These are phyloP conservation scores for Aspergillus ibericus DNA, from an alignment of 2,329 filamentous ascomycete genomes.

Conservation along the genomic window DNA sequence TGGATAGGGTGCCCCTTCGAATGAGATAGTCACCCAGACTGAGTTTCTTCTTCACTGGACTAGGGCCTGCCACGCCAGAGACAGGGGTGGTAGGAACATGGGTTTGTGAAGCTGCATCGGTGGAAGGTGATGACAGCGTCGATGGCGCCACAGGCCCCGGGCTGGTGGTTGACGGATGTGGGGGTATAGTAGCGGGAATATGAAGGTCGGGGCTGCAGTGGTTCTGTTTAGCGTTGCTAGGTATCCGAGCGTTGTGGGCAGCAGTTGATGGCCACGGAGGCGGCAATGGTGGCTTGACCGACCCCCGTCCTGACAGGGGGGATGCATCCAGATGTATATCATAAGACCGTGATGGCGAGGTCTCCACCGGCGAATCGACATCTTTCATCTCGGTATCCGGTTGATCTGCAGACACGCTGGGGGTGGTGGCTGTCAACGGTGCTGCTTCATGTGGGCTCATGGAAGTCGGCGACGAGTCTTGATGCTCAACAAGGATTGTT, in stretches of 20 bases:
- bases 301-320: conserved; percentile 16
- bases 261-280: conserved; percentile 41
- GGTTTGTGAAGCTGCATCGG: conserved; percentile 27
- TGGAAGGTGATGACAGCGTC: conserved; percentile 29
- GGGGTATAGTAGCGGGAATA: conserved; percentile 23
- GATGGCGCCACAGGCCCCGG: conserved; percentile 34
- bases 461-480: conserved; percentile 14
- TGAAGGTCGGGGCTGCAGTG: conserved; percentile 24
- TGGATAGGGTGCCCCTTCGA: conserved; percentile 41
- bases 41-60: conserved; percentile 52
- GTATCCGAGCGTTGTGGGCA: conserved; percentile 38
- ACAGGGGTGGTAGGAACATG: conserved; percentile 22
- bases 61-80: conserved; percentile 42
- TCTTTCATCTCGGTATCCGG: conserved; percentile 52
- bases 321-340: conserved; percentile 16
- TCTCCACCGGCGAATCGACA: conserved; percentile 27
- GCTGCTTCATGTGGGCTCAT: conserved; percentile 11
- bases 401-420: conserved; percentile 13
- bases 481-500: conserved; percentile 5
- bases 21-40: conserved; percentile 52
- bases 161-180: conserved; percentile 26
- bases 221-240: conserved; percentile 18
- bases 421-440: conserved; percentile 11
- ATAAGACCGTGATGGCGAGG: conserved; percentile 16
- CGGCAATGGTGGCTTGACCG: conserved; percentile 22